Evolutionary conservation across 2,329 filamentous ascomycete genomes (phyloP).

Genomic region (Xylogone sp.): DNA sequence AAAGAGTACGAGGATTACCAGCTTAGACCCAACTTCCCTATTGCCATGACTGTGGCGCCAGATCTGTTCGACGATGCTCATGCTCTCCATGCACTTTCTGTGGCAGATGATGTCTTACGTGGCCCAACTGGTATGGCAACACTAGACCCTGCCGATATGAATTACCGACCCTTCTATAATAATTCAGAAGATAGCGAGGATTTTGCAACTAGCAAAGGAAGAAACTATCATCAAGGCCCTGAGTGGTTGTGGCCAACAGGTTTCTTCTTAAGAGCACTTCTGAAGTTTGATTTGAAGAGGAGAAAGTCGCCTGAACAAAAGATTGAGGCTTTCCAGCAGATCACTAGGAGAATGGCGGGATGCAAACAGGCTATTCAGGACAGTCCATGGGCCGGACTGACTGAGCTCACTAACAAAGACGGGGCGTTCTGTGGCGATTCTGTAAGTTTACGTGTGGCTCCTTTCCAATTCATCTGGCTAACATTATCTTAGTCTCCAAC

Average conservation of each 20-base stretch:
- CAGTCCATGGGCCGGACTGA: constrained; percentile 83
- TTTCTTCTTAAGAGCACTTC: constrained; percentile 86
- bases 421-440: constrained; percentile 84
- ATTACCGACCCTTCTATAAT: constrained; percentile 92
- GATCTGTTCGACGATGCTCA: constrained; percentile 78
- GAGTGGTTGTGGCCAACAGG: constrained; percentile 98
- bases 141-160: constrained; percentile 84
- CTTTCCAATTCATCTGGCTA: constrained; percentile 20
- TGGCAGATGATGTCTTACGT: constrained; percentile 75
- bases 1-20: constrained; percentile 99
- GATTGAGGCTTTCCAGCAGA: constrained; percentile 90
- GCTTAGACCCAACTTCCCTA: constrained; percentile 87
- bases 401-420: constrained; percentile 88
- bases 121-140: constrained; percentile 95
- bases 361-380: constrained; percentile 82
- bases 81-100: constrained; percentile 73
- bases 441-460: constrained; percentile 48
- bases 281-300: constrained; percentile 83
- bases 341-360: constrained; percentile 74
- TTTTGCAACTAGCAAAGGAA: constrained; percentile 87
- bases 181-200: constrained; percentile 92
- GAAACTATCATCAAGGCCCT: constrained; percentile 97
- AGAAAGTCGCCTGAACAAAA: constrained; percentile 63
- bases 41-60: constrained; percentile 92
- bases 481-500: constrained; percentile 69